Conservation (phyloP, 2,329 filamentous ascomycete genomes). For the Graphium sp. region DNA sequence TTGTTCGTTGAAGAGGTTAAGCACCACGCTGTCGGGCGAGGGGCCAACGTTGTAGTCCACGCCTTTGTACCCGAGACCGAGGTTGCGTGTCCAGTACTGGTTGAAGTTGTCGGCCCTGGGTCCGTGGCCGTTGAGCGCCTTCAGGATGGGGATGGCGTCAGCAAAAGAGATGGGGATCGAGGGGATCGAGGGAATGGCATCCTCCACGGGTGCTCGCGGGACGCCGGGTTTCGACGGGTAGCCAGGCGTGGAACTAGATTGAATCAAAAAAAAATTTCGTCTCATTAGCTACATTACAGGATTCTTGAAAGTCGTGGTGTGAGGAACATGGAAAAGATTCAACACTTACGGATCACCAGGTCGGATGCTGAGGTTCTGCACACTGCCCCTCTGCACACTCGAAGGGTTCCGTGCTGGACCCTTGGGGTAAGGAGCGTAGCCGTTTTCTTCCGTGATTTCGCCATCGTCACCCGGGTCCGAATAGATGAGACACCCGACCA, state of each 20-base stretch:
- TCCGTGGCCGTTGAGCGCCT: constrained; percentile 77
- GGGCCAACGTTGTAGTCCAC: constrained; percentile 78
- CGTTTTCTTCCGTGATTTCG: constrained; percentile 64
- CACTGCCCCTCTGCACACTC: constrained; percentile 78
- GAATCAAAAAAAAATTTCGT: no score
- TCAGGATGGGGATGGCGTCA: constrained; percentile 77
- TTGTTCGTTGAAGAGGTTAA: constrained; percentile 66
- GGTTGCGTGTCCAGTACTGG: constrained; percentile 50
- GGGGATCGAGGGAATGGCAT: constrained; percentile 66
- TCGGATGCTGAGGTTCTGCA: constrained; percentile 57
- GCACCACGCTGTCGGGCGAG: constrained; percentile 50
- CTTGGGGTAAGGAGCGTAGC: constrained; percentile 62
- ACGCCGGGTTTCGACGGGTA: constrained; percentile 87
- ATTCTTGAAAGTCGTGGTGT: no score
- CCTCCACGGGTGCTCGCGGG: constrained; percentile 53
- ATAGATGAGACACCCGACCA: constrained; percentile 74
- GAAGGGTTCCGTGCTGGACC: constrained; percentile 79
- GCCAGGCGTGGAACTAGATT: constrained; percentile 63
- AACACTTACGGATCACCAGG: constrained; percentile 47
- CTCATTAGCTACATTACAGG: no score
- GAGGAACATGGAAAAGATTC: background rate
- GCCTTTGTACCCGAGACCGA: constrained; percentile 63
- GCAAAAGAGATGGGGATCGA: constrained; percentile 81
- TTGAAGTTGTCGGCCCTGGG: constrained; percentile 61
- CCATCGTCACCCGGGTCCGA: constrained; percentile 83